Percentiles rank a stretch among this genome's conserved stretches.
These are phyloP conservation scores for Astragalus membranaceus DNA, from an alignment of 306 rosid genomes.

Conservation along the genomic window DNA sequence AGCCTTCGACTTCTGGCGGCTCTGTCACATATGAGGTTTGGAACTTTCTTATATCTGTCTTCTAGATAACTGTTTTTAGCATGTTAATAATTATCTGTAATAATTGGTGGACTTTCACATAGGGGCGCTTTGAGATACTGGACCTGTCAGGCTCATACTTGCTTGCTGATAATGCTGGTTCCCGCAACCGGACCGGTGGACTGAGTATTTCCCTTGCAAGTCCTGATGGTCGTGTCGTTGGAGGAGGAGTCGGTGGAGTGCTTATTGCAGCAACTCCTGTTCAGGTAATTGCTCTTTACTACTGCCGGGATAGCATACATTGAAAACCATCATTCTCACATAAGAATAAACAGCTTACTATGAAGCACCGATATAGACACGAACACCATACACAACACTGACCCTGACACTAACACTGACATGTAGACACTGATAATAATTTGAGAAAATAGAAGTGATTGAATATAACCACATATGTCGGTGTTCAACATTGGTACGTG, in stretches of 20 bases:
- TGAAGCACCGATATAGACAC: no score
- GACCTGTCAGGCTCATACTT: constrained; percentile 82
- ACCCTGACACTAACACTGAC: no score
- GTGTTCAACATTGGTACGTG: no score
- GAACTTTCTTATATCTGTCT: constrained; percentile 2
- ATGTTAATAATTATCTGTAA: neutral
- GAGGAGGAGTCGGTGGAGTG: constrained; percentile 85
- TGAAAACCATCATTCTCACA: no score
- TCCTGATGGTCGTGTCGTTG: constrained; percentile 85
- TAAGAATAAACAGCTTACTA: no score
- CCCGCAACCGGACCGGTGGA: constrained; percentile 67
- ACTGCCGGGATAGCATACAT: no score
- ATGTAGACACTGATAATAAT: no score
- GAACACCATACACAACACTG: no score
- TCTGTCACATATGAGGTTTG: constrained; percentile 84
- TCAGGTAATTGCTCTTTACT: constrained; percentile 49
- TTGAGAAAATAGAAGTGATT: no score
- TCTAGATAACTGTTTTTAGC: no score
- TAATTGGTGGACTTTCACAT: constrained; percentile 16
- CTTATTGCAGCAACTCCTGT: constrained; percentile 85
- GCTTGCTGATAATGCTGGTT: constrained; percentile 48
- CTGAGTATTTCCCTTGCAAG: constrained; percentile 81
- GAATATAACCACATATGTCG: no score
- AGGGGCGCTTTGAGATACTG: constrained; percentile 94
- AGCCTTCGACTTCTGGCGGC: constrained; percentile 88